Evolutionary conservation across 1,284 basidiomycete species (phyloP).

Genomic region (Leccinum solheimii): DNA sequence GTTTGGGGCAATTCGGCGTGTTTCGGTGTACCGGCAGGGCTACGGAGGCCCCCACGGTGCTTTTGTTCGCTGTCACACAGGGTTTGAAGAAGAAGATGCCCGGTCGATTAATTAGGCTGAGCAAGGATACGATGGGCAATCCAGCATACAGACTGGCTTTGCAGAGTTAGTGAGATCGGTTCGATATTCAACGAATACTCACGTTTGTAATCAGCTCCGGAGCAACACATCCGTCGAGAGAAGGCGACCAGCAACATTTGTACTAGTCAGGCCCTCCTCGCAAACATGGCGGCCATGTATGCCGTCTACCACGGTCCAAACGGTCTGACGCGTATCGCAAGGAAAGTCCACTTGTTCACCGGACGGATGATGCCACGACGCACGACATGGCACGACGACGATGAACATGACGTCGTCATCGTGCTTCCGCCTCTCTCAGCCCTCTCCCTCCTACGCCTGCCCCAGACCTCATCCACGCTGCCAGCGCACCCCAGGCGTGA

Average conservation of each 20-base stretch:
- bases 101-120: conserved; percentile 89
- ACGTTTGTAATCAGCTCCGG: conserved; percentile 62
- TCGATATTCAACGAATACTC: conserved; percentile 4
- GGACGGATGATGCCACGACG: too few relatives aligned
- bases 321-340: conserved; percentile 84
- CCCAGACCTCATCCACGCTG: too few relatives aligned
- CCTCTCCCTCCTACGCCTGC: too few relatives aligned
- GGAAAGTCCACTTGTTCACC: conserved; percentile 89
- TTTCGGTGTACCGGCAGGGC: conserved; percentile 88
- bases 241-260: conserved; percentile 96
- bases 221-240: conserved; percentile 95
- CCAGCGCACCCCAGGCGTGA: too few relatives aligned
- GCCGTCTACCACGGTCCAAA: conserved; percentile 95
- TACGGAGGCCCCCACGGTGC: conserved; percentile 93
- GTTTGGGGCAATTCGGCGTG: conserved; percentile 94
- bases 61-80: conserved; percentile 93
- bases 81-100: conserved; percentile 97
- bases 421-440: too few relatives aligned
- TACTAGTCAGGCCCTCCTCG: conserved; percentile 90
- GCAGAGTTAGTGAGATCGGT: conserved; percentile 68
- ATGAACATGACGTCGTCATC: too few relatives aligned
- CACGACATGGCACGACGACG: too few relatives aligned
- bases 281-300: conserved; percentile 98
- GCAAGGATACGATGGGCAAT: conserved; percentile 81
- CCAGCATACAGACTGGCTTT: conserved; percentile 91